These are phyloP conservation scores for Erysimum cheiri DNA, from an alignment of 441 rosid species.

Conservation along the genomic window DNA sequence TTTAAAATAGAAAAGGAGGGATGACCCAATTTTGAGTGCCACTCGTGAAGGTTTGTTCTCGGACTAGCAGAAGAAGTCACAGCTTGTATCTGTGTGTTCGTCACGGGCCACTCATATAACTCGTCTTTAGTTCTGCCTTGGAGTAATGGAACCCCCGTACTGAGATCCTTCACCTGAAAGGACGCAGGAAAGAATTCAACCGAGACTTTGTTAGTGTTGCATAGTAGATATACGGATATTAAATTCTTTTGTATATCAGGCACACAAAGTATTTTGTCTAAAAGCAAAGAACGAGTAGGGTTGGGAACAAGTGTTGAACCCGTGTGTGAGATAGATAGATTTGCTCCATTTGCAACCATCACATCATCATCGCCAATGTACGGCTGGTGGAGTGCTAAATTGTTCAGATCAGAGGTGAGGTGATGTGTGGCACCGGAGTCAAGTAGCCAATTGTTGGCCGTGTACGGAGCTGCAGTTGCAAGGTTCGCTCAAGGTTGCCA, in stretches of 20 bases:
- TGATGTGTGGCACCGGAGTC: no score
- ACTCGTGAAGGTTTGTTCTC: no score
- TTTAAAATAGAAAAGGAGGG: not conserved
- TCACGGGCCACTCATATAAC: not conserved
- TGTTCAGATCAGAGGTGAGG: no score
- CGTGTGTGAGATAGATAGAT: not conserved
- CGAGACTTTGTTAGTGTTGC: not conserved
- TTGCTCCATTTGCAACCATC: no score
- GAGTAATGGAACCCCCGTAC: not conserved
- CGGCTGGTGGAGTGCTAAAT: no score
- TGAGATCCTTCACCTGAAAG: not conserved
- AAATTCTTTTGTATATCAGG: not conserved
- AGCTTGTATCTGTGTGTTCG: no score
- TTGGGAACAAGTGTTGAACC: not conserved
- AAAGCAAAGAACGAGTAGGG: no score
- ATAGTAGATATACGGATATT: not conserved
- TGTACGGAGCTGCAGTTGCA: not conserved
- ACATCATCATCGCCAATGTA: no score
- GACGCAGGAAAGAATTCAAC: not conserved
- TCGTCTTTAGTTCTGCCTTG: not conserved
- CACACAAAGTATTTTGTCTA: not conserved
- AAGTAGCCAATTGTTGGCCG: no score
- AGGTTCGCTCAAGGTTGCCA: not conserved
- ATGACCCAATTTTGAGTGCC: not conserved
- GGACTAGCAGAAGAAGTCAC: no score